Conservation (phyloP, 73 alveolate species). For the Paramecium tetraurelia region DNA sequence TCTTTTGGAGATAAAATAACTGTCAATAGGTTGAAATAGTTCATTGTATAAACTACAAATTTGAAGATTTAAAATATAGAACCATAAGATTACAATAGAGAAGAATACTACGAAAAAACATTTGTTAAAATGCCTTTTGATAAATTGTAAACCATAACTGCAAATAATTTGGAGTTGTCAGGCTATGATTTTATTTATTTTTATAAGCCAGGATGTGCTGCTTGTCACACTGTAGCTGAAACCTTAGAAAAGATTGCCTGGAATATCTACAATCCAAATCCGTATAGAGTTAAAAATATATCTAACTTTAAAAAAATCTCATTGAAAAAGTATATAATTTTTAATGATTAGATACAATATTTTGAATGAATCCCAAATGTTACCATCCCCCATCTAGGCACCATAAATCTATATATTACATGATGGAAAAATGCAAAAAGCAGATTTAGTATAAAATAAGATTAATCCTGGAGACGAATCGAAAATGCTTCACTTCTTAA, state of each 20-base stretch:
- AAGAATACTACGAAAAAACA: conserved; percentile 21
- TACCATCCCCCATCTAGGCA: conserved; percentile 7
- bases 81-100: background rate
- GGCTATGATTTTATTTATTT: conserved; percentile 13
- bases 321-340: background rate
- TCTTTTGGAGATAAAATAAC: background rate
- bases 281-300: background rate
- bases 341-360: background rate
- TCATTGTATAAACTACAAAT: background rate
- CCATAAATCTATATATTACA: background rate
- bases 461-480: conserved; percentile 19
- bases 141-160: background rate
- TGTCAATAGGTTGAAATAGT: background rate
- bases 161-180: background rate
- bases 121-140: background rate
- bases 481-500: background rate
- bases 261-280: background rate
- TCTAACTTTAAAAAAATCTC: background rate
- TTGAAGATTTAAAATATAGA: background rate
- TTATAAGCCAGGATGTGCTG: conserved; percentile 24
- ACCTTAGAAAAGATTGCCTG: background rate
- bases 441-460: background rate
- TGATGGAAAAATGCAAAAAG: background rate
- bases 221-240: background rate
- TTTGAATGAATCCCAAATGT: conserved; percentile 4